A percentile compares a stretch with the other conserved stretches of the same genome.
Conservation (phyloP, 2,329 filamentous ascomycete species). For the Fusarium tanahbumbuense region DNA sequence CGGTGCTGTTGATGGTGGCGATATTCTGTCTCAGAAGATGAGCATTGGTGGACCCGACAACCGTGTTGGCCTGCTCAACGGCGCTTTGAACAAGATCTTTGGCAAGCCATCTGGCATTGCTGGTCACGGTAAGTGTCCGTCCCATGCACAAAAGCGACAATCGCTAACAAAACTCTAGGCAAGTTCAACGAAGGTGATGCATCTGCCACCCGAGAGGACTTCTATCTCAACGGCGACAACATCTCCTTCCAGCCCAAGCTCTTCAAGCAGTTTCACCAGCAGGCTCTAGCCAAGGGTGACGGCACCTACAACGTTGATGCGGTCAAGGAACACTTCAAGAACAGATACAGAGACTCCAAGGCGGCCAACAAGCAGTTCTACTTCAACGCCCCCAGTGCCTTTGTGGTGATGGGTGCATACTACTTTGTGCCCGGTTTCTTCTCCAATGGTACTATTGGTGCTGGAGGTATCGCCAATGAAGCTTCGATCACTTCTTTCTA, state of each 20-base stretch:
- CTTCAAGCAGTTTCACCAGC: constrained; percentile 25
- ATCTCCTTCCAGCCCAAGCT: constrained; percentile 22
- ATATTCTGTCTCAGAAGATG: constrained; percentile 31
- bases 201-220: constrained; percentile 31
- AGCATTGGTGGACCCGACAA: constrained; percentile 24
- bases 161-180: background rate
- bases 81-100: constrained; percentile 26
- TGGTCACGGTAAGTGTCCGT: constrained; percentile 8
- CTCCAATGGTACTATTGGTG: constrained; percentile 28
- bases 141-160: accelerated
- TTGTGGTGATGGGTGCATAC: constrained; percentile 30
- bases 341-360: constrained; percentile 22
- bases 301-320: constrained; percentile 29
- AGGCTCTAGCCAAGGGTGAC: constrained; percentile 24
- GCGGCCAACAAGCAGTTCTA: constrained; percentile 30
- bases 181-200: constrained; percentile 33
- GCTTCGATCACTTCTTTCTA: constrained; percentile 31
- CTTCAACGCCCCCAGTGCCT: constrained; percentile 17
- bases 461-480: constrained; percentile 29
- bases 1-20: constrained; percentile 20
- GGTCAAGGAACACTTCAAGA: constrained; percentile 33
- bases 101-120: constrained; percentile 28
- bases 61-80: constrained; percentile 17
- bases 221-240: constrained; percentile 27
- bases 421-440: constrained; percentile 35